Percentiles rank a stretch among this genome's conserved stretches.
Conservation (phyloP, 2,329 filamentous ascomycete genomes). For the Cladophialophora exuberans region DNA sequence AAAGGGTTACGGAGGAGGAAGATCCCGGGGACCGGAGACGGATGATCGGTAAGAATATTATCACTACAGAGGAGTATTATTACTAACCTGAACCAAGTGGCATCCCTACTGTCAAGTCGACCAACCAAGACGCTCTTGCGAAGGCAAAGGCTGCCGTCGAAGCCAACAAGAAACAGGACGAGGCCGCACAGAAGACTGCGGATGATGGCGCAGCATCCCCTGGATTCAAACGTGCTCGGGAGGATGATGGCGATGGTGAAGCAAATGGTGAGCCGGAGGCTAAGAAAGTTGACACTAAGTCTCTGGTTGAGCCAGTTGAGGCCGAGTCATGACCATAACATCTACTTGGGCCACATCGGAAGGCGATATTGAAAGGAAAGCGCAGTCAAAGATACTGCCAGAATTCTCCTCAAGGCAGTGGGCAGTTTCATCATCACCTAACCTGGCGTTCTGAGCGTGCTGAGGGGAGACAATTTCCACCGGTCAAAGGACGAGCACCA, state of each 20-base stretch:
- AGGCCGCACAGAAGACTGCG: slow-evolving; percentile 22
- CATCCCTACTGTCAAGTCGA: slow-evolving; percentile 46
- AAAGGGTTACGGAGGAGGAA: slow-evolving; percentile 37
- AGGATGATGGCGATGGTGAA: slow-evolving; percentile 42
- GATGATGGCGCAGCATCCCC: slow-evolving; percentile 18
- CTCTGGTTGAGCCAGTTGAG: slow-evolving; percentile 17
- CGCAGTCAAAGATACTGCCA: slow-evolving; percentile 7
- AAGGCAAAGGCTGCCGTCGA: slow-evolving; percentile 34
- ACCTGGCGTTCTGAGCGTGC: slow-evolving; percentile 1
- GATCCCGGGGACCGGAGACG: slow-evolving; percentile 40
- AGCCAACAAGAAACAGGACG: slow-evolving; percentile 34
- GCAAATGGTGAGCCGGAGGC: slow-evolving; percentile 45
- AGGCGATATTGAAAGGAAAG: neutral
- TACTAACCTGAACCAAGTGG: slow-evolving; percentile 41
- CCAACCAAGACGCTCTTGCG: slow-evolving; percentile 31
- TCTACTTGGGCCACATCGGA: neutral
- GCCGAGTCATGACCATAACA: neutral
- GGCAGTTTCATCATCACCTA: slow-evolving; percentile 3
- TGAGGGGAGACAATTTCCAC: neutral
- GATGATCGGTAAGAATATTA: slow-evolving; percentile 44
- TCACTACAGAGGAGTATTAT: slow-evolving; percentile 14
- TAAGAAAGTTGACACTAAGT: slow-evolving; percentile 55
- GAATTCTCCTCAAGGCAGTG: neutral
- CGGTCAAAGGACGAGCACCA: neutral
- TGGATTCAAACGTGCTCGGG: slow-evolving; percentile 51